A percentile compares a stretch with the other conserved stretches of the same genome.
Evolutionary conservation across 306 rosid species (phyloP).

Genomic region (Citrullus amarus): DNA sequence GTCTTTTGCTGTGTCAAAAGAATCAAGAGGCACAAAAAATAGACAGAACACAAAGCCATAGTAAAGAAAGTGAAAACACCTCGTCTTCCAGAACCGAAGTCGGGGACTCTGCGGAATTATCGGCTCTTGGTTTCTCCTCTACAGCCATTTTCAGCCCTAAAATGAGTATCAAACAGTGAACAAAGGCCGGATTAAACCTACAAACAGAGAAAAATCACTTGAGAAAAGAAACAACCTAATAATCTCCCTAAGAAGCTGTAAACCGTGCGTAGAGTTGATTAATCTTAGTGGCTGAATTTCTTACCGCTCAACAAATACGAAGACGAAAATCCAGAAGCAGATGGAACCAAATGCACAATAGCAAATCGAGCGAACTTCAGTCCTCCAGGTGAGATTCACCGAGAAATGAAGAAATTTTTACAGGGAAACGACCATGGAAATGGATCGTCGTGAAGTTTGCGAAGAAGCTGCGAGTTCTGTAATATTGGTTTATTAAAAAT

Average conservation of each 20-base stretch:
- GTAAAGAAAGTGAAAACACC: constrained; percentile 21
- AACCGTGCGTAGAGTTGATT: neutral
- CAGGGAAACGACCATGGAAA: neutral
- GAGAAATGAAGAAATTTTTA: neutral
- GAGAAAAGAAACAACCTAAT: neutral
- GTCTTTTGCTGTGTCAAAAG: neutral
- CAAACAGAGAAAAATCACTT: neutral
- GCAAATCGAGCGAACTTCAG: neutral
- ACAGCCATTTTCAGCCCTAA: constrained; percentile 49
- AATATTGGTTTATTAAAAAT: neutral
- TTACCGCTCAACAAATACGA: neutral
- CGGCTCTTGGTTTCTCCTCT: constrained; percentile 22
- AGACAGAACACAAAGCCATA: neutral
- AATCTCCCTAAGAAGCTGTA: neutral
- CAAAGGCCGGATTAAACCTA: neutral
- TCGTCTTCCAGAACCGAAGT: constrained; percentile 77
- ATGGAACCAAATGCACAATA: neutral
- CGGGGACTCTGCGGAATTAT: constrained; percentile 52
- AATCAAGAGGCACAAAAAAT: neutral
- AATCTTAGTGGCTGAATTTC: neutral
- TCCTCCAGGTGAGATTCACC: neutral
- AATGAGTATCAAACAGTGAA: neutral
- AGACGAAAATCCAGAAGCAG: neutral
- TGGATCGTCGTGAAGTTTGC: constrained; percentile 8
- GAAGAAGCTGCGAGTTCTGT: neutral